These are phyloP conservation scores for Coemansia sp. DNA, from an alignment of 192 early-diverging fungal genomes.

Conservation along the genomic window DNA sequence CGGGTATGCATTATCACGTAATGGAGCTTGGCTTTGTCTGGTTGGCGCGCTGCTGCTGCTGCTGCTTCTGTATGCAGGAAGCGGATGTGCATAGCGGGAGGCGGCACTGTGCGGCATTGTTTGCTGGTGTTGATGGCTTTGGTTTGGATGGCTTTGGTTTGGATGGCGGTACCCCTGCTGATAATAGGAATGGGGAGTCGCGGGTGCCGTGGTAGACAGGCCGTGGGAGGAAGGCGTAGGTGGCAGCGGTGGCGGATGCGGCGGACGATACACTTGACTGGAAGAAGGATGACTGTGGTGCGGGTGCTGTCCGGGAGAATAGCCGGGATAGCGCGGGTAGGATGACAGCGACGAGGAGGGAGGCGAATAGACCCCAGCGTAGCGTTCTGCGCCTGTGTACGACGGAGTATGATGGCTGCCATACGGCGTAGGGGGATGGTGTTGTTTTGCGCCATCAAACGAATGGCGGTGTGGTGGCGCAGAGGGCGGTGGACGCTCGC, in stretches of 20 bases:
- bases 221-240: background rate
- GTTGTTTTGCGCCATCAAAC: background rate
- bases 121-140: conserved; percentile 1
- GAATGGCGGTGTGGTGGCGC: conserved; percentile 1
- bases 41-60: conserved; percentile 1
- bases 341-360: background rate
- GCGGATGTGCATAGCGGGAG: conserved; percentile 1
- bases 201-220: background rate
- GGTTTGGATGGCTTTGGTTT: background rate
- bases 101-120: background rate
- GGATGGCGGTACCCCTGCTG: background rate
- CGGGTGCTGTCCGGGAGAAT: background rate
- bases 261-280: background rate
- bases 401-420: background rate
- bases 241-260: background rate
- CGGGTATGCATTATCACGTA: conserved; percentile 8
- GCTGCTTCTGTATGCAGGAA: background rate
- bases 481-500: background rate
- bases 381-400: background rate
- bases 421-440: background rate
- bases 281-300: background rate
- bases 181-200: background rate
- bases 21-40: conserved; percentile 1
- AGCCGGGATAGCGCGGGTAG: background rate
- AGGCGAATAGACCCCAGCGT: background rate